Percentiles rank a stretch among this genome's conserved stretches.
These are phyloP conservation scores for Spatholobus suberectus DNA, from an alignment of 306 rosid species.

Conservation along the genomic window DNA sequence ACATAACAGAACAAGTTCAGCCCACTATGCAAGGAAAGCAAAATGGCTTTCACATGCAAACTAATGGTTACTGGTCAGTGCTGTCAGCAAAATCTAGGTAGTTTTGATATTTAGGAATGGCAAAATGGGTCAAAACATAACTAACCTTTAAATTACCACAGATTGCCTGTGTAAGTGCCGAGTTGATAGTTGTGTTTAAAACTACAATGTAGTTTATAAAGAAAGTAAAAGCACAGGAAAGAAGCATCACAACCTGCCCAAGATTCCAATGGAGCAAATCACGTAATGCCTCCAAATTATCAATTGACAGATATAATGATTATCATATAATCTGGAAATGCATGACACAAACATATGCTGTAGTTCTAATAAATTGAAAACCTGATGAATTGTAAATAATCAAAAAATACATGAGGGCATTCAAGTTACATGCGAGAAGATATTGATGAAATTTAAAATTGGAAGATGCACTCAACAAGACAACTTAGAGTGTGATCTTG, in stretches of 20 bases:
- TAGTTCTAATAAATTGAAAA: not conserved
- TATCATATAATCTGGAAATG: not conserved
- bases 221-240: slow-evolving; percentile 81
- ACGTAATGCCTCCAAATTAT: slow-evolving; percentile 29
- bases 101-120: not conserved
- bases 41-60: not conserved
- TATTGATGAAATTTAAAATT: not conserved
- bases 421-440: not conserved
- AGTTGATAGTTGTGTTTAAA: slow-evolving; percentile 79
- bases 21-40: not conserved
- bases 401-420: not conserved
- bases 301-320: not conserved
- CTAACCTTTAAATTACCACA: slow-evolving; percentile 70
- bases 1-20: too few relatives aligned
- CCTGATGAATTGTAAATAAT: not conserved
- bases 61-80: not conserved
- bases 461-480: not conserved
- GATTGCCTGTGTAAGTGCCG: slow-evolving; percentile 85
- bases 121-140: not conserved
- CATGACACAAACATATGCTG: not conserved
- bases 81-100: not conserved
- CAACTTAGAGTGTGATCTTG: not conserved
- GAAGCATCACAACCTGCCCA: slow-evolving; percentile 75
- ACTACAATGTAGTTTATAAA: slow-evolving; percentile 75
- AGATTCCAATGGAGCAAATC: slow-evolving; percentile 37